Evolutionary conservation across 177 flowering plant genomes (phyloP).

Genomic region (Vitis hybrid): DNA sequence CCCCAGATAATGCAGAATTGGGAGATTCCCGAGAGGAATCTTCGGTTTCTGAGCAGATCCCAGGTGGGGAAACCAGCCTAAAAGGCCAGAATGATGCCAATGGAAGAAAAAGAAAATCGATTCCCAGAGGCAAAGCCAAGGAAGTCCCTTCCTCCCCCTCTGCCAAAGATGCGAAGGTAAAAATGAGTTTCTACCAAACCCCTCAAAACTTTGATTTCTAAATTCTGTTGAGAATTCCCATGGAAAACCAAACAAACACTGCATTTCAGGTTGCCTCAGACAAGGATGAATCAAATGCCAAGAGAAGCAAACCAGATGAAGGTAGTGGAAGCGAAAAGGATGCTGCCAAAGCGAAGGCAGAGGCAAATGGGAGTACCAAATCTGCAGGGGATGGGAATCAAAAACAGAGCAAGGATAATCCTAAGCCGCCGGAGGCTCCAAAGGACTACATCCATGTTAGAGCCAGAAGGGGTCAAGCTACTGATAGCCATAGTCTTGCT

Average conservation of each 20-base stretch:
- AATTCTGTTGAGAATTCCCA: neutral
- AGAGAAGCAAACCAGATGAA: slow-evolving; percentile 52
- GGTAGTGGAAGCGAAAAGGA: slow-evolving; percentile 21
- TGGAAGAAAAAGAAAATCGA: slow-evolving; percentile 57
- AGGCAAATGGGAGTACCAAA: slow-evolving; percentile 20
- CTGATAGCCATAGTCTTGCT: slow-evolving; percentile 96
- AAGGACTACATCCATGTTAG: slow-evolving; percentile 96
- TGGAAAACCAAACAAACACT: neutral
- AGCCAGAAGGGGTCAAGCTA: slow-evolving; percentile 96
- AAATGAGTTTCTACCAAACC: neutral
- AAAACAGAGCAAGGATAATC: slow-evolving; percentile 39
- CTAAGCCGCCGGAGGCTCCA: slow-evolving; percentile 71
- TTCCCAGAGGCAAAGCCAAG: slow-evolving; percentile 42
- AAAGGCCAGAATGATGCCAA: slow-evolving; percentile 29
- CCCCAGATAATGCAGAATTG: slow-evolving; percentile 31
- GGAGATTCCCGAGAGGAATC: slow-evolving; percentile 34
- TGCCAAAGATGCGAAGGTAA: slow-evolving; percentile 40
- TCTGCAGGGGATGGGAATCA: slow-evolving; percentile 22
- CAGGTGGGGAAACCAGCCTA: slow-evolving; percentile 26
- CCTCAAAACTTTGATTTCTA: too few species aligned
- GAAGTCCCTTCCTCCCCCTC: slow-evolving; percentile 31
- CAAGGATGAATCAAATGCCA: slow-evolving; percentile 41
- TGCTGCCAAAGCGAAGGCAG: slow-evolving; percentile 26
- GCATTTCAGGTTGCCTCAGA: slow-evolving; percentile 37
- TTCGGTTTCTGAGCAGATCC: slow-evolving; percentile 37